Conservation (phyloP, 2,329 filamentous ascomycete genomes). For the Pestalotiopsis sp. region DNA sequence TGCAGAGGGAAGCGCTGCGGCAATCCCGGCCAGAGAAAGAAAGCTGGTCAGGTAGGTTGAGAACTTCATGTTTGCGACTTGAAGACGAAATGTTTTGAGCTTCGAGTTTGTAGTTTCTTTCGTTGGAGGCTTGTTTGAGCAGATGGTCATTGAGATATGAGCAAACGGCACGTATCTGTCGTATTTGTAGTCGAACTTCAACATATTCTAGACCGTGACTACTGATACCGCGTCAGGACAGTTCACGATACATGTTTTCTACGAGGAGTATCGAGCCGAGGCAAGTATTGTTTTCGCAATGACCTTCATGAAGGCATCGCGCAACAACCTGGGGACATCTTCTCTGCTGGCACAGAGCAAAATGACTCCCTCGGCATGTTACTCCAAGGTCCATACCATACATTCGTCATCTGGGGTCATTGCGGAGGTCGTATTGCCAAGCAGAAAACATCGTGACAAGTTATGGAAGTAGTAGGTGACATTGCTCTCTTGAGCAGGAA, state of each 20-base stretch:
- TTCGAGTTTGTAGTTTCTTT: not conserved
- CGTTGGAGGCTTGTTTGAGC: not conserved
- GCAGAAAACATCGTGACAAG: not conserved
- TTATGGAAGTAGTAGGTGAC: not conserved
- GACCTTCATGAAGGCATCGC: not conserved
- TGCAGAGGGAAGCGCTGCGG: not conserved
- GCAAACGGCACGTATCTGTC: not conserved
- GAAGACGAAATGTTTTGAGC: not conserved
- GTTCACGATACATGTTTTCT: not conserved
- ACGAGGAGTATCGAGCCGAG: not conserved
- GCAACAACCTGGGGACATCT: not conserved
- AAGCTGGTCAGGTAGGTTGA: not conserved
- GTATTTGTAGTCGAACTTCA: not conserved
- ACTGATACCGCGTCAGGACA: no score
- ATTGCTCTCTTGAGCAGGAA: not conserved
- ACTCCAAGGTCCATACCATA: not conserved
- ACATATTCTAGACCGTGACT: no score
- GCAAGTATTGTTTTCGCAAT: not conserved
- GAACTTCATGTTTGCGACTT: not conserved
- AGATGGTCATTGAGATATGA: not conserved
- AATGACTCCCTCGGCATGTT: not conserved
- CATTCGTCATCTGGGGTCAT: not conserved
- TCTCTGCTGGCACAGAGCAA: no score
- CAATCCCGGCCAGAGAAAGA: not conserved
- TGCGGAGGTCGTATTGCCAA: conserved; percentile 5